Base-by-base conservation (phyloP, 805 yeast genomes). In the Cyberlindnera maritima region DNA sequence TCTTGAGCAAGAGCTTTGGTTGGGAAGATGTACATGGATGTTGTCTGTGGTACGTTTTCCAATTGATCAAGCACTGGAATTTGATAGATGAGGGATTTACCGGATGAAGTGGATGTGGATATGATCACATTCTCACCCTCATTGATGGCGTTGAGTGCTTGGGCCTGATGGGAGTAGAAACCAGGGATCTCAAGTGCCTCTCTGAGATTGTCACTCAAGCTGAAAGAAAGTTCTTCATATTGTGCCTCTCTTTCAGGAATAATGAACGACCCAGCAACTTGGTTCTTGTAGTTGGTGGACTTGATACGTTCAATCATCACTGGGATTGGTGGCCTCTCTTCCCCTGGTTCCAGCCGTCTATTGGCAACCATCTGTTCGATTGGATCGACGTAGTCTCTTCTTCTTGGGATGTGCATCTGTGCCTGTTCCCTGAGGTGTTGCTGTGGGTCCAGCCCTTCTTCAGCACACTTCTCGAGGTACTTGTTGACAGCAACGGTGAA, bases 1-100 rank as follows among this genome's bases (percentile, higher is more conserved):
- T 94, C 99, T 61, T 94, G 99, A 0, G 99, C 98, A 43, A 94
- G 71, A 0, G 99, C 99, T 61, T 94, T 94, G 0, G 99, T 94
- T 2, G 99, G 99, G 58, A 94, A 94, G 12, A 94, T 82, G 57
- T 86, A 90, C 71, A 95, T 72, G 10, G 96, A 86, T 0, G 96
- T 87, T 1, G 69, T 58, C 28, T 67, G 68, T 11, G 68, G 67
- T 36, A 62, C 71, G 10, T 61, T 57, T 37, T 77, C 72, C 43
- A 74, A 66, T 42, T 68, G 57, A 42, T 71, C 66, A 10, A 91
- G 62, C 2, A 92, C 87, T 0, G 98, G 96, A 2, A 90, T 66
- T 64, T 94, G 99, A 59, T 91, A 94, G 25, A 94, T 87, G 50
- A 94, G 70, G 0, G 98, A 91, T 59, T 94, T 94, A 40, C 99